Evolutionary conservation across 2,329 filamentous ascomycete genomes (phyloP), one percentile per base, ranked within the genome.

Genomic region (Fusarium nelsonii): DNA sequence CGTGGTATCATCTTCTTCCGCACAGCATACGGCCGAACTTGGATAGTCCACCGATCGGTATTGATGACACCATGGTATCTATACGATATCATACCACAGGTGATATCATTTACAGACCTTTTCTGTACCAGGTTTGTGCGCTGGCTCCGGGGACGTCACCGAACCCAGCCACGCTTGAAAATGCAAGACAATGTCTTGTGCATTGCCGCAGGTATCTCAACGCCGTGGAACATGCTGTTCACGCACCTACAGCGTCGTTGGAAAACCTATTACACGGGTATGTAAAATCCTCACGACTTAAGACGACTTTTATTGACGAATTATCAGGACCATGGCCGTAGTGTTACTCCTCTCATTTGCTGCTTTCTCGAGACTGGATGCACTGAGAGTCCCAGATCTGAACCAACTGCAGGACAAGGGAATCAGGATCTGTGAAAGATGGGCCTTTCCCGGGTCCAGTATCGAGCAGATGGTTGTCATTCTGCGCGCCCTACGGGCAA

Each of bases 401-500:
- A 66, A 69, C 11, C 48, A 60, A 34, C 20, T 70, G 10, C 69
- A 71, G 26, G 69, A 71, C 9, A 71, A 70, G 11, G 69, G 62
- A 1, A 71, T 71, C 33, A 20, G 43, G 14, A 72, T 72, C n/a
- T 58, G 69, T 9, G 66, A 70, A 23, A 37, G 65, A 36, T 71
- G 69, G 69, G 69, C 69, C 0, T 71, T 71, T 23, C 69, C 65
- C 2, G 65, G 63, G 0, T 71, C 69, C 0, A 71, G 69, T 6
- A 71, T 71, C 28, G 69, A 72, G 7, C 69, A 71, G 16, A 71
- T 71, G 69, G 62, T 71, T 18, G 66, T 64, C 8, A 71, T 72
- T 26, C 26, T 72, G 23, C 69, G 63, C 8, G 63, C 69, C 10
- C 30, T 71, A 7, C 39, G 69, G 23, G 69, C 65, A 4, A 71